Conservation (phyloP, 2,329 filamentous ascomycete species). For the Magnaporthiopsis rhizophila region DNA sequence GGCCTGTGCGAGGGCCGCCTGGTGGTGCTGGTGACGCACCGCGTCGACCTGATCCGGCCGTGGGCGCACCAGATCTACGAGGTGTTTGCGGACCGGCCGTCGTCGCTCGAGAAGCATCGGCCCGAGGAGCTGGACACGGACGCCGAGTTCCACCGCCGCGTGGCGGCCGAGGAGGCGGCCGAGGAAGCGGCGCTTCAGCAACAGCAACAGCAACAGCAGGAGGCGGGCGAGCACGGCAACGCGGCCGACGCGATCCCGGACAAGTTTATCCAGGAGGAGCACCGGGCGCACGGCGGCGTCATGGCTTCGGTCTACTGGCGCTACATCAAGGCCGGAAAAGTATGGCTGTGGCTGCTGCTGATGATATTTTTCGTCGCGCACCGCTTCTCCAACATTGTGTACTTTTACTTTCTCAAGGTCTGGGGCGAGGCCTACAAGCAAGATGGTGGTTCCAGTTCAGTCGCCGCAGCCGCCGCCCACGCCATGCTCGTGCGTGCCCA, state of each 20-base stretch:
- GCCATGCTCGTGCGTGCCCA: background rate
- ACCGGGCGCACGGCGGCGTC: constrained; percentile 66
- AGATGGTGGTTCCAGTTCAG: too few species aligned
- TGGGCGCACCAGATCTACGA: constrained; percentile 68
- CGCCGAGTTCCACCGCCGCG: constrained; percentile 27
- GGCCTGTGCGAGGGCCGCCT: constrained; percentile 48
- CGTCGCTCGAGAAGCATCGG: constrained; percentile 13
- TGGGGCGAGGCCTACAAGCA: constrained; percentile 72
- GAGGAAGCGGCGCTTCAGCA: constrained; percentile 8
- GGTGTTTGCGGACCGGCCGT: constrained; percentile 49
- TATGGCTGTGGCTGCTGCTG: constrained; percentile 64
- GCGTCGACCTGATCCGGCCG: constrained; percentile 68
- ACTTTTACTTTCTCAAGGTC: constrained; percentile 76
- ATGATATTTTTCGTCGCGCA: constrained; percentile 55
- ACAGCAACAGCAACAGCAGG: constrained; percentile 13
- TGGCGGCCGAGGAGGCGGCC: constrained; percentile 18
- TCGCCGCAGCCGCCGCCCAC: constrained; percentile 3
- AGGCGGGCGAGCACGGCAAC: constrained; percentile 30
- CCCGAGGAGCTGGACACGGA: constrained; percentile 28
- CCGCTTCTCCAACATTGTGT: constrained; percentile 55
- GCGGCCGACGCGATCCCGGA: constrained; percentile 50
- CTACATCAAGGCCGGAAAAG: constrained; percentile 73
- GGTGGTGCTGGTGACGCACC: constrained; percentile 72
- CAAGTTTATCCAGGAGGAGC: constrained; percentile 74
- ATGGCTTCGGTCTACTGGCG: constrained; percentile 71